Evolutionary conservation across 2,329 filamentous ascomycete genomes (phyloP), one percentile per base, ranked within the genome.

Genomic region (Alternaria novae-zelandiae): DNA sequence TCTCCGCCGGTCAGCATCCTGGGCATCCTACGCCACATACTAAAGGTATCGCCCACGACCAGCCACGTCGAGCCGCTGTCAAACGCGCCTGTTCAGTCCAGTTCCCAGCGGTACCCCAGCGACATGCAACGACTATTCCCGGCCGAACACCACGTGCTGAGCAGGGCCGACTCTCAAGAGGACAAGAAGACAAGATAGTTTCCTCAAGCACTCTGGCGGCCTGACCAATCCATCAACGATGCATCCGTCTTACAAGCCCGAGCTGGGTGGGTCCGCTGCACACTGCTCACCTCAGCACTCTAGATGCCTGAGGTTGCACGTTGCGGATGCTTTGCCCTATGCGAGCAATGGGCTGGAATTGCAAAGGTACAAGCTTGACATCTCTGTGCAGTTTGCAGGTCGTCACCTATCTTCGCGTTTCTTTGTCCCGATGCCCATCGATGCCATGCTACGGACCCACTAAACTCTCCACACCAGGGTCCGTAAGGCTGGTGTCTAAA

Each of bases 231-330:
- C 56, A 44, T 53, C 41, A 43, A 21, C 17, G 36, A 44, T 59
- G 46, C 46, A 51, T 10, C 50, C 53, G 56, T 53, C 59, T 50
- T 28, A 26, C 59, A 53, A 60, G 50, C 61, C 51, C 64, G 47
- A 51, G 47, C 47, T 43, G 36, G 23, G 49, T 59, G 41, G 59
- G 59, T 53, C 45, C 28, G 23, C 45, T 20, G 63, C 36, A 7
- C 46, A 49, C 47, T 46, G 47, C 60, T 66, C 64, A 66, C 64
- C 44, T 61, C 64, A 64, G 55, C 64, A 54, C 32, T 43, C 61
- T 53, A 49, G 43, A 50, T 54, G 60, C 54, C 61, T 63, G 43
- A 30, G 45, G 59, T 36, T 59, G 59, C 28, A 62, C 46, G n/a
- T 57, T 25, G 54, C 62, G 23, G 21, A 61, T 50, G 58, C 57